Conservation (phyloP, 2,329 filamentous ascomycete species). For the Triangularia setosa region DNA sequence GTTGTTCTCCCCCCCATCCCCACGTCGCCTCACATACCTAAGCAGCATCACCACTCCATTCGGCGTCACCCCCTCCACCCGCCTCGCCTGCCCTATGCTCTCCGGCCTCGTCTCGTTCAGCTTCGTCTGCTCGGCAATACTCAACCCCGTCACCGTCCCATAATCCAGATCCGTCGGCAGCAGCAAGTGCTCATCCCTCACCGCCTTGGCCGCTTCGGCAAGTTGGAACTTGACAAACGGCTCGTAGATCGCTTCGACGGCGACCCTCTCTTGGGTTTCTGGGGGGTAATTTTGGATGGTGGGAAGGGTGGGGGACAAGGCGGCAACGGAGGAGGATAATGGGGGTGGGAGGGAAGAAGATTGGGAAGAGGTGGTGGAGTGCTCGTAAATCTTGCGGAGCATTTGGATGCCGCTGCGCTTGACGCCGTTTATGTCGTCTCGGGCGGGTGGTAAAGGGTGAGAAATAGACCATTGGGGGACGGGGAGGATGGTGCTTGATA, state of each 20-base stretch:
- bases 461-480: constrained; percentile 56
- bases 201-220: constrained; percentile 61
- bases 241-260: constrained; percentile 79
- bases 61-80: constrained; percentile 76
- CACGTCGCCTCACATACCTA: constrained; percentile 49
- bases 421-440: neutral
- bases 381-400: constrained; percentile 44
- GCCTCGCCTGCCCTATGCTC: constrained; percentile 80
- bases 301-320: constrained; percentile 1
- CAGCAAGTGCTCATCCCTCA: constrained; percentile 69
- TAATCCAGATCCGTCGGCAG: constrained; percentile 78
- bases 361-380: constrained; percentile 59
- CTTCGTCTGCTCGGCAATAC: constrained; percentile 70
- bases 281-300: constrained; percentile 41
- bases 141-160: constrained; percentile 65
- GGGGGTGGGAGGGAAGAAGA: constrained; percentile 70
- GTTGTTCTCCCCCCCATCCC: neutral
- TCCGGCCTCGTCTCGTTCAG: constrained; percentile 71
- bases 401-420: neutral
- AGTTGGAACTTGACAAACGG: constrained; percentile 78
- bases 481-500: constrained; percentile 56
- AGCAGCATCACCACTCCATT: constrained; percentile 59
- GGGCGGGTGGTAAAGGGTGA: neutral
- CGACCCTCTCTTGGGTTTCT: constrained; percentile 64
- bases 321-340: neutral